Conservation (phyloP, 192 early-diverging fungal species). For the Backusella morwellensis region DNA sequence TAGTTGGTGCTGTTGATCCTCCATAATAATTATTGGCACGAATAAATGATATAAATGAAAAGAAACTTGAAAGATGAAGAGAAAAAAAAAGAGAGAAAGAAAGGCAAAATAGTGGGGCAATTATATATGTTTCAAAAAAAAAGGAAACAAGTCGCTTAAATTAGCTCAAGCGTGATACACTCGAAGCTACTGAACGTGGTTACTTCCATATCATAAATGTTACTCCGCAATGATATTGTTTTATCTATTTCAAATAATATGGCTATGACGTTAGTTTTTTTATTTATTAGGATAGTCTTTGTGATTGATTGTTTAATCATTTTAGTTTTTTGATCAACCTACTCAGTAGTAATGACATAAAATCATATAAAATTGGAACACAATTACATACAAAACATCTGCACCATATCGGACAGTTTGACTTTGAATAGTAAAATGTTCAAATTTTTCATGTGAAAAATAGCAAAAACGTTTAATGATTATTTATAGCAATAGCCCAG, state of each 20-base stretch:
- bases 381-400: not conserved
- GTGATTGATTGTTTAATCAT: not conserved
- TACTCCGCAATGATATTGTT: not conserved
- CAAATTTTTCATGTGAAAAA: not conserved
- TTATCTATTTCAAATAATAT: not conserved
- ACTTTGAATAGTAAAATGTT: not conserved
- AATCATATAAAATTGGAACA: not conserved
- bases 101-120: not conserved
- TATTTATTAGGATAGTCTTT: not conserved
- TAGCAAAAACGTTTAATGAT: not conserved
- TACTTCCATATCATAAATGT: not conserved
- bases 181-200: constrained; percentile 9
- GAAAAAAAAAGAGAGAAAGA: not conserved
- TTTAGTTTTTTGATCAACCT: not conserved
- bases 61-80: not conserved
- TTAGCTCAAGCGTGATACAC: not conserved
- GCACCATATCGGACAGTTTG: not conserved
- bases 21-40: not conserved
- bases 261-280: not conserved
- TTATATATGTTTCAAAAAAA: not conserved
- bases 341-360: not conserved
- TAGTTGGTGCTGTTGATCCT: not conserved
- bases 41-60: not conserved
- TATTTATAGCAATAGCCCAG: not conserved
- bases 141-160: not conserved